Base-by-base conservation (phyloP, 208 protist species). In the Leishmania arabica region DNA sequence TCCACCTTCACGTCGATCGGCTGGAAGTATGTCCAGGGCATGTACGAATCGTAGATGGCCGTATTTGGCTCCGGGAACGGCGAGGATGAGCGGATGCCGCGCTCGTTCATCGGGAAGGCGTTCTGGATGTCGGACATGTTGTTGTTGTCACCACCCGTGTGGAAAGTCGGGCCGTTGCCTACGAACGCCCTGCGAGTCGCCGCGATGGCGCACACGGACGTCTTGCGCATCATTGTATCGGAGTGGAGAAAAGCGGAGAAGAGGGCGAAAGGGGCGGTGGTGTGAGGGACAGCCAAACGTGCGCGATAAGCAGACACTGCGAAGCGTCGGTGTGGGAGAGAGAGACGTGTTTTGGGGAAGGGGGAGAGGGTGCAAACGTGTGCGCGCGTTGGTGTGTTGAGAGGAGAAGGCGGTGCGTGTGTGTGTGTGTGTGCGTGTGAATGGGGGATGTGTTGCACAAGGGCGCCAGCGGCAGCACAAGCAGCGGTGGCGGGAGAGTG, bases 1-100 rank as follows among this genome's bases (percentile, higher is more conserved):
- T 95, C 90, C 49, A 97, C 86, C 34, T 96, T 92, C 77, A 97
- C 89, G 85, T 97, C 93, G 40, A 96, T 86, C 13, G 95, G 95
- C 83, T 97, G 95, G 86, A 97, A 97, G 86, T 97, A 97, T 27
- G 95, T 97, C 95, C 95, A 97, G 45, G 95, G 80, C 75, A 93
- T 85, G 87, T 96, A 97, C 27, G 90, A 85, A 84, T 97, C 95
- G 86, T 97, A 97, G 84, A 97, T 94, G 80, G 95, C 93, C 27
- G 95, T 97, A 86, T 97, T 97, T 71, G 95, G 93, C 87, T 97
- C 95, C 42, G 88, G 85, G 81, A 97, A 97, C 47, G 92, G 92
- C 24, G 93, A 97, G 42, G 92, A 96, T 54, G 95, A 96, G 77
- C 95, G 95, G 54, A 97, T 91, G 65, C 95, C 95, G 64, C 93